These are phyloP conservation scores for Jatropha multifida DNA, from an alignment of 441 rosid species.

Conservation along the genomic window DNA sequence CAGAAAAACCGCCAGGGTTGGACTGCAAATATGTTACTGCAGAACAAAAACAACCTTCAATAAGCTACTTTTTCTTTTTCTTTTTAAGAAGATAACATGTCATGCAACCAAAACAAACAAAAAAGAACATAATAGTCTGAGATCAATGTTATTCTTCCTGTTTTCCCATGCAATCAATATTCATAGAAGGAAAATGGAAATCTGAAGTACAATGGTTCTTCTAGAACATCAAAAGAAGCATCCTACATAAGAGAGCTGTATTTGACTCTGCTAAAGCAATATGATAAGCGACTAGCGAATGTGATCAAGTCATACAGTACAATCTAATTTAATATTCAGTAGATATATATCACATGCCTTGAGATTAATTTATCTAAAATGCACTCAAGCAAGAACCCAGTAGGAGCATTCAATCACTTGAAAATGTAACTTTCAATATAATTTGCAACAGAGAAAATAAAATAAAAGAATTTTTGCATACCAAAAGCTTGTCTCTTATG, in stretches of 20 bases:
- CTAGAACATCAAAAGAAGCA: background rate
- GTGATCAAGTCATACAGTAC: background rate
- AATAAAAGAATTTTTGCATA: constrained; percentile 15
- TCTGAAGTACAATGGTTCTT: background rate
- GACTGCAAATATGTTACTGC: constrained; percentile 34
- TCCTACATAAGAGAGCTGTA: background rate
- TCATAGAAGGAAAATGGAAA: background rate
- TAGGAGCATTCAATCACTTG: background rate
- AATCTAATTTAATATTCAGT: background rate
- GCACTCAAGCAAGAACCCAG: background rate
- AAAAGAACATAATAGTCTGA: background rate
- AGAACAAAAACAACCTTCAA: background rate
- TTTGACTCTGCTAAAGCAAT: background rate
- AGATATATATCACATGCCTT: background rate
- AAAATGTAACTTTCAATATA: background rate
- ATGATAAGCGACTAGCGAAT: background rate
- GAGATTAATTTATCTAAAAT: background rate
- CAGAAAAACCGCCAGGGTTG: constrained; percentile 40
- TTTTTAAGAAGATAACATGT: too few relatives aligned
- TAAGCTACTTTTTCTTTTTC: too few relatives aligned
- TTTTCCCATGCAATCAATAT: background rate
- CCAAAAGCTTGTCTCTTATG: constrained; percentile 53
- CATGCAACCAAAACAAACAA: background rate
- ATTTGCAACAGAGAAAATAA: background rate
- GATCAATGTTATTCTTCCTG: background rate